phyloP scores from a whole-genome alignment of 2,329 filamentous ascomycete genomes.

The Plectosphaerella sp. region DNA sequence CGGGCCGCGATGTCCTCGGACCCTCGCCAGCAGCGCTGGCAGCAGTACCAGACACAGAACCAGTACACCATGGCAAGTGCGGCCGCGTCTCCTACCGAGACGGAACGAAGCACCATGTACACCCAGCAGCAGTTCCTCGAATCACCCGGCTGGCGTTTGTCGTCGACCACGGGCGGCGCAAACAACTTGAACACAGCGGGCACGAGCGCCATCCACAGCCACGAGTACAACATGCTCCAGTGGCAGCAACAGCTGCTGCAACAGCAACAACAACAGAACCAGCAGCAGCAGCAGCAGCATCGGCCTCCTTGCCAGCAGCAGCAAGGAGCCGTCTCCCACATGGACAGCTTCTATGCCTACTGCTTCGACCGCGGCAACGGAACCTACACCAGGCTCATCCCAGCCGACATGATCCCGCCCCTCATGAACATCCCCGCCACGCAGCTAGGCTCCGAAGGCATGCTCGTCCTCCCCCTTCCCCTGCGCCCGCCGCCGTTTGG shows the following conservation, averaged over 20 bases:
- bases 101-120: neutral
- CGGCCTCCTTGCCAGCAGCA: neutral
- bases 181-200: neutral
- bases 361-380: slow-evolving; percentile 51
- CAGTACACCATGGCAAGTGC: neutral
- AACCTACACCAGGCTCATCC: slow-evolving; percentile 48
- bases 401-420: slow-evolving; percentile 47
- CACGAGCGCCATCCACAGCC: neutral
- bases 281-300: neutral
- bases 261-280: neutral
- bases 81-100: neutral
- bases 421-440: slow-evolving; percentile 36
- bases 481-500: slow-evolving; percentile 30
- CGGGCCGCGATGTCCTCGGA: neutral
- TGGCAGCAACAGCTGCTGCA: neutral
- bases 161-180: neutral
- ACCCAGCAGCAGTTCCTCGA: slow-evolving; percentile 4
- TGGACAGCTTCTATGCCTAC: slow-evolving; percentile 37
- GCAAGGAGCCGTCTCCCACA: slow-evolving; percentile 22
- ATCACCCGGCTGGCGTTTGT: slow-evolving; percentile 6
- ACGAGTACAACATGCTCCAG: neutral
- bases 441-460: slow-evolving; percentile 31
- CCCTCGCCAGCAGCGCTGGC: neutral
- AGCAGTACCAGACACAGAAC: neutral
- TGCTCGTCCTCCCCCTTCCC: slow-evolving; percentile 43